Base-by-base conservation (phyloP, 345 rosid genomes). In the Nephelium lappaceum region DNA sequence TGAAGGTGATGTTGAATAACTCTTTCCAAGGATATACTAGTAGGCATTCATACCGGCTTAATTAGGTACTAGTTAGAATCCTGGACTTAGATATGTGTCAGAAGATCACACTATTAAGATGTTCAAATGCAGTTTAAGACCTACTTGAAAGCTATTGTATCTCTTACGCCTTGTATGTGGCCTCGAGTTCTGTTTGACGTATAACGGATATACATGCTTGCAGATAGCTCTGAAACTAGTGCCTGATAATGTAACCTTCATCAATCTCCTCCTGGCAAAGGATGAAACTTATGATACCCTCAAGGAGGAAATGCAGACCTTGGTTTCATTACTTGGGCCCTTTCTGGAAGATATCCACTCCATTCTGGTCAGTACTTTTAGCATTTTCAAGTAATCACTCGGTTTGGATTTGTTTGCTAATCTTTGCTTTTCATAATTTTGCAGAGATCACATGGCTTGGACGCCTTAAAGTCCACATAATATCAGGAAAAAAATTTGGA, bases 221-320 rank as follows among this genome's bases (percentile, higher is more conserved):
- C 87, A 95, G 98, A 90, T 93, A 38, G 93, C 92, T 55, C 84
- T 91, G 77, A 92, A 88, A 85, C 81, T 95, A 36, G 80, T 95
- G 38, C 98, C 98, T 3, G 97, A 92, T 71, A 86, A 72, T 51
- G 87, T 83, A 68, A 89, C 93, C 23, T 90, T 92, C 87, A 82
- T 89, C 42, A 69, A 77, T 69, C 87, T 91, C 45, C 88, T 95
- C 9, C 83, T 80, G 83, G 88, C 82, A 45, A 90, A 82, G 82
- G 93, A 90, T 53, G 92, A 89, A 69, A 84, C 66, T 53, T 62
- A 36, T 15, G 92, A 90, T 53, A 80, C 63, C 73, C 79, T 92
- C 24, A 84, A 82, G 47, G 97, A 86, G 81, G 96, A 93, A 42
- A 81, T 89, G 72, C 89, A 86, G 74, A 79, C 90, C 16, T 84